phyloP scores from a whole-genome alignment of 345 rosid genomes.

The Carallia pectinifolia region DNA sequence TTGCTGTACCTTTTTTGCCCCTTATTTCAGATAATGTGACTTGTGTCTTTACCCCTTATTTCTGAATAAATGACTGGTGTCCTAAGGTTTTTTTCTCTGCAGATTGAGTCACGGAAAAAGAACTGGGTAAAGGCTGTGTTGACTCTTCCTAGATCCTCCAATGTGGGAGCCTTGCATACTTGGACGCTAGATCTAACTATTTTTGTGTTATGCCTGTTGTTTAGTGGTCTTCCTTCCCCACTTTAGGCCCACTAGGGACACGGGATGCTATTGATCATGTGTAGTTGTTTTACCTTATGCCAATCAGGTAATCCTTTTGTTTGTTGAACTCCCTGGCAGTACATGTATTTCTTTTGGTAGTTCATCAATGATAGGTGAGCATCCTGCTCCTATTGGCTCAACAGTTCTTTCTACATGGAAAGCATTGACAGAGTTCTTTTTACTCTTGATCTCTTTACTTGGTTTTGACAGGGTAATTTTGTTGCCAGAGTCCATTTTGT shows the following conservation, averaged over 20 bases:
- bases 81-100: not conserved
- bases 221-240: not conserved
- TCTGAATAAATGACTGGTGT: not conserved
- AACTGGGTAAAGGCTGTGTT: too few species aligned
- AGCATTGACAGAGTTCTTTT: slow-evolving; percentile 50
- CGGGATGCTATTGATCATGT: too few species aligned
- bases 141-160: too few species aligned
- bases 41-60: not conserved
- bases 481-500: slow-evolving; percentile 31
- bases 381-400: slow-evolving; percentile 80
- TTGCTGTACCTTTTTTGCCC: not conserved
- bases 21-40: not conserved
- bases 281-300: not conserved
- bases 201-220: too few species aligned
- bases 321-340: slow-evolving; percentile 10
- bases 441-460: slow-evolving; percentile 58
- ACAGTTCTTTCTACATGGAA: slow-evolving; percentile 20
- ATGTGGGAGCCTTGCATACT: too few species aligned
- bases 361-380: slow-evolving; percentile 61
- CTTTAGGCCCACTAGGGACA: not conserved
- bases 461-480: too few species aligned
- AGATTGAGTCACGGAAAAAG: too few species aligned
- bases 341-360: slow-evolving; percentile 38
- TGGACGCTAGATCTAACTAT: not conserved
- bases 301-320: not conserved